These are phyloP conservation scores for Pisolithus marmoratus DNA, from an alignment of 768 basidiomycete species.

Conservation along the genomic window DNA sequence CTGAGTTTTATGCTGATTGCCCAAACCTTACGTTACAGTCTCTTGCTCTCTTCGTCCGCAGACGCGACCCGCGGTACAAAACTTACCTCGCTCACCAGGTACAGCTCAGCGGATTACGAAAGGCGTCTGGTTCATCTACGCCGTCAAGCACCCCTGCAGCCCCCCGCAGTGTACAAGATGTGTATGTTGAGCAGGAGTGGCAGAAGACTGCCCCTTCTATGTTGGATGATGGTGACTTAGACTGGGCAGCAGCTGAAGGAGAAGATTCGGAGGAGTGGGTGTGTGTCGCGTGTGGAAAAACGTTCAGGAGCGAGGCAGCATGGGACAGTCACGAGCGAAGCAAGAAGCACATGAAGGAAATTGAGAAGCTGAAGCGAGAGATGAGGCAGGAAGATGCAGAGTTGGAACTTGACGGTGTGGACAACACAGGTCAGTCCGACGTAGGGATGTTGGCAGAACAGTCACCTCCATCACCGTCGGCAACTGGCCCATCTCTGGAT, in stretches of 20 bases:
- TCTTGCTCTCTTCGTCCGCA: slow-evolving; percentile 68
- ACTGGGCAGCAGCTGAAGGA: slow-evolving; percentile 70
- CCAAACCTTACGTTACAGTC: slow-evolving; percentile 39
- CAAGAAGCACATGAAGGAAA: slow-evolving; percentile 86
- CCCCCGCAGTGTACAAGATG: slow-evolving; percentile 23
- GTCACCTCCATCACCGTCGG: slow-evolving; percentile 14
- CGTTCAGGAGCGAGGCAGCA: slow-evolving; percentile 85
- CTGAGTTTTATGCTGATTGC: background rate
- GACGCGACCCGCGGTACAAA: slow-evolving; percentile 88
- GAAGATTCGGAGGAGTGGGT: slow-evolving; percentile 81
- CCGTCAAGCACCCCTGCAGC: slow-evolving; percentile 17
- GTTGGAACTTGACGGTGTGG: slow-evolving; percentile 41
- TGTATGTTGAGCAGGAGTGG: slow-evolving; percentile 87
- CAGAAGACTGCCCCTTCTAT: slow-evolving; percentile 49
- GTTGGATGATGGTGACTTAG: slow-evolving; percentile 44
- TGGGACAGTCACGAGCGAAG: slow-evolving; percentile 97
- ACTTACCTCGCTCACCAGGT: slow-evolving; percentile 46
- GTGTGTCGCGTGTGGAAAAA: slow-evolving; percentile 91
- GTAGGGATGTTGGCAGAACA: slow-evolving; percentile 17
- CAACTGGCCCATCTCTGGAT: background rate
- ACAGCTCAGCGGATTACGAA: slow-evolving; percentile 30
- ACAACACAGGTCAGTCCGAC: background rate
- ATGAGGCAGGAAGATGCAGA: slow-evolving; percentile 74
- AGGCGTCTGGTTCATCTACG: slow-evolving; percentile 26
- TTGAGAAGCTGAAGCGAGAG: slow-evolving; percentile 68